Evolutionary conservation across 1,284 basidiomycete genomes (phyloP).

Genomic region (Rhizoctonia solani): DNA sequence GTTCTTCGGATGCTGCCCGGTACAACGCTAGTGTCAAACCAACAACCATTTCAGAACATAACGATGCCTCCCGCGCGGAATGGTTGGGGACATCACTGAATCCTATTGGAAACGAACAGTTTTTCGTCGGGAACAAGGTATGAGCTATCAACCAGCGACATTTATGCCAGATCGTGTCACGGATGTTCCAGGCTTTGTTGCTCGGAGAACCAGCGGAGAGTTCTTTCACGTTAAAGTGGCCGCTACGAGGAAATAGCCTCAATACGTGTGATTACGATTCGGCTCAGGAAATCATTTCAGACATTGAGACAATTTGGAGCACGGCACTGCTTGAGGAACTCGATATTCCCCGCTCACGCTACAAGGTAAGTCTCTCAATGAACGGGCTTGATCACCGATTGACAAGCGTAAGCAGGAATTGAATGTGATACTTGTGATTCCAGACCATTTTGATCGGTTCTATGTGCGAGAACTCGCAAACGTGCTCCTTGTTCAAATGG

Average conservation of each 20-base stretch:
- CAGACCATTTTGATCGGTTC: slow-evolving; percentile 85
- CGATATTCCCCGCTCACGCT: slow-evolving; percentile 59
- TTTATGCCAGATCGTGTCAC: slow-evolving; percentile 31
- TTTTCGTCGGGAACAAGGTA: slow-evolving; percentile 74
- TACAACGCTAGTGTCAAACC: slow-evolving; percentile 55
- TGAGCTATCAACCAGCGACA: slow-evolving; percentile 24
- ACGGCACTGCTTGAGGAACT: slow-evolving; percentile 65
- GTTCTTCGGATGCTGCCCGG: slow-evolving; percentile 37
- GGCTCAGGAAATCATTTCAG: slow-evolving; percentile 68
- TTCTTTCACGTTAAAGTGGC: slow-evolving; percentile 76
- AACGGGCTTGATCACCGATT: neutral
- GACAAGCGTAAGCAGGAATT: slow-evolving; percentile 60
- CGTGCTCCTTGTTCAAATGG: slow-evolving; percentile 78
- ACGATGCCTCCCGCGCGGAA: slow-evolving; percentile 78
- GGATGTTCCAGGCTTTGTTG: slow-evolving; percentile 61
- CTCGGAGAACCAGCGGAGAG: slow-evolving; percentile 68
- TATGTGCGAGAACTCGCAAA: slow-evolving; percentile 83
- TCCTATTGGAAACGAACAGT: slow-evolving; percentile 44
- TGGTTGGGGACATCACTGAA: slow-evolving; percentile 68
- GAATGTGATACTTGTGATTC: slow-evolving; percentile 87
- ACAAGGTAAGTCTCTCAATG: slow-evolving; percentile 56
- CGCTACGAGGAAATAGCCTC: slow-evolving; percentile 74
- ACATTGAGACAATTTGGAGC: slow-evolving; percentile 74
- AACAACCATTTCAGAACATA: slow-evolving; percentile 78
- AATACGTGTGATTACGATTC: slow-evolving; percentile 74